Conservation (phyloP, 2,329 filamentous ascomycete genomes). For the Cytospora paraplurivora region DNA sequence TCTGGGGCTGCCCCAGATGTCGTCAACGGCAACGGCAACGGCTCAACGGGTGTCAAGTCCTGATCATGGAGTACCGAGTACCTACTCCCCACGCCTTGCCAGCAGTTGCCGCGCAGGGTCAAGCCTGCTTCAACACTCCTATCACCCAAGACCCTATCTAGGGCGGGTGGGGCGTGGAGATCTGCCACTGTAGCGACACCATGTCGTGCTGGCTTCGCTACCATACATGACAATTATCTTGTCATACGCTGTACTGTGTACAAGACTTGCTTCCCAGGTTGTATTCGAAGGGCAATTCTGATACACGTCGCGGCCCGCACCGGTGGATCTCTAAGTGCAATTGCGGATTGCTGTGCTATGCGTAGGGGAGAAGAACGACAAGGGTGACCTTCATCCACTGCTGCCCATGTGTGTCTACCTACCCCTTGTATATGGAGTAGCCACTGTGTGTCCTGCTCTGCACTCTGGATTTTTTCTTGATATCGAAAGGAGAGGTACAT, state of each 20-base stretch:
- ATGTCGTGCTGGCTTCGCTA: too few relatives aligned
- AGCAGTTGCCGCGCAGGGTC: not conserved
- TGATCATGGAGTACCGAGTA: not conserved
- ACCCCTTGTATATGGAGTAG: conserved; percentile 1
- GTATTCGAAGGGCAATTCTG: not conserved
- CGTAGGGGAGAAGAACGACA: not conserved
- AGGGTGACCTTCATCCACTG: not conserved
- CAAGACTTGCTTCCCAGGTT: not conserved
- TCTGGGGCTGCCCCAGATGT: not conserved
- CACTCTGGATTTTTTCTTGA: not conserved
- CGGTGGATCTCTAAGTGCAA: not conserved
- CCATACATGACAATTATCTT: not conserved
- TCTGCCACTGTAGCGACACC: not conserved
- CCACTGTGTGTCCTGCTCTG: conserved; percentile 5
- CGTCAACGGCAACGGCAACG: not conserved
- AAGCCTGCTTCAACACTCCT: not conserved
- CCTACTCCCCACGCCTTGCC: not conserved
- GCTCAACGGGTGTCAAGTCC: not conserved
- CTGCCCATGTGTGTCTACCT: conserved; percentile 17
- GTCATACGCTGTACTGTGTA: not conserved
- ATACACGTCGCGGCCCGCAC: not conserved
- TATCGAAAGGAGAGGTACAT: not conserved
- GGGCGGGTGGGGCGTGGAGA: not conserved
- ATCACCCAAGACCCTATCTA: not conserved
- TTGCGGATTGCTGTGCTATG: conserved; percentile 1